These are phyloP conservation scores for Eutypa lata DNA, from an alignment of 2,329 filamentous ascomycete species.

Conservation along the genomic window DNA sequence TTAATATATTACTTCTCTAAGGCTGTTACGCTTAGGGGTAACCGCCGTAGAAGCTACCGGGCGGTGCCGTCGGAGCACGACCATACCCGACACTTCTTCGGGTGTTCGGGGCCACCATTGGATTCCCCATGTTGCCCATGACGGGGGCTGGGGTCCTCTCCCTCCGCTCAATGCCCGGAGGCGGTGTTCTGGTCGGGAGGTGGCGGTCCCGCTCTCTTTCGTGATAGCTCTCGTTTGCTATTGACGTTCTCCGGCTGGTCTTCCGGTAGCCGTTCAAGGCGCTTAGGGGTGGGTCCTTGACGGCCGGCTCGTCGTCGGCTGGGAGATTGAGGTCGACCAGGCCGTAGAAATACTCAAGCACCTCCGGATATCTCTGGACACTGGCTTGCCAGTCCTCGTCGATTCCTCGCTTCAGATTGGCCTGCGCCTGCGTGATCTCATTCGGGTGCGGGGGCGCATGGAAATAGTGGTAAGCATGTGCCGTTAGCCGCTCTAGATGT, in stretches of 20 bases:
- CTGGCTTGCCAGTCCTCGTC: constrained; percentile 76
- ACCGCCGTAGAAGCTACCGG: constrained; percentile 17
- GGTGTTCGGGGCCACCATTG: constrained; percentile 20
- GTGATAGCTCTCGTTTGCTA: constrained; percentile 35
- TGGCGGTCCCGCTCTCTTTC: constrained; percentile 26
- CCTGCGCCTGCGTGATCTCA: constrained; percentile 63
- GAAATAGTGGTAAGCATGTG: constrained; percentile 56
- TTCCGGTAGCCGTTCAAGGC: constrained; percentile 49
- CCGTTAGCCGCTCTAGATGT: constrained; percentile 54
- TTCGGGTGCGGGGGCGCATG: constrained; percentile 55
- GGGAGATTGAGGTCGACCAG: constrained; percentile 66
- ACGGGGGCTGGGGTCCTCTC: constrained; percentile 35
- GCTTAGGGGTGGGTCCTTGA: constrained; percentile 59
- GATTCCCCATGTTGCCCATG: constrained; percentile 18
- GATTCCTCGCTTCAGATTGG: constrained; percentile 67
- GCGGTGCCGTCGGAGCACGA: constrained; percentile 23
- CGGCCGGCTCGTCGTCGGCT: constrained; percentile 55
- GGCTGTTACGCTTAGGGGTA: constrained; percentile 5
- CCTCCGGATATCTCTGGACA: constrained; percentile 74
- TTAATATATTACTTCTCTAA: constrained; percentile 1
- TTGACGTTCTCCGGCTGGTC: constrained; percentile 35
- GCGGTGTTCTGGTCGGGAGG: constrained; percentile 32
- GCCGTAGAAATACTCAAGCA: constrained; percentile 77
- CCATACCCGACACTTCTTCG: constrained; percentile 16
- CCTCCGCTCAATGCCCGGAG: constrained; percentile 31